A percentile compares a stretch with the other conserved stretches of the same genome.
Conservation (phyloP, 768 basidiomycete species). For the Mycena rebaudengoi region DNA sequence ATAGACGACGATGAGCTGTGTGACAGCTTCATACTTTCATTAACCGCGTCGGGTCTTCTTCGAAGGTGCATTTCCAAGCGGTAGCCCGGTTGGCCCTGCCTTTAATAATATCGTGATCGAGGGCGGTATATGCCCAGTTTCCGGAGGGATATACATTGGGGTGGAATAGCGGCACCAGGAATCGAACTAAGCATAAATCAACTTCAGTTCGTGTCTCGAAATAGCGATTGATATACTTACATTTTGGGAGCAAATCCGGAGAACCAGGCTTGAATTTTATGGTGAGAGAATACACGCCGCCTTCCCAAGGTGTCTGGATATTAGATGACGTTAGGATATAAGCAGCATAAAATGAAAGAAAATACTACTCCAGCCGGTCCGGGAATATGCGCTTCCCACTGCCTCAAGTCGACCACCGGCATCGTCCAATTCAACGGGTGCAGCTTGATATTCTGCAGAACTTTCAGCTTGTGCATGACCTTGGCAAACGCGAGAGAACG, state of each 20-base stretch:
- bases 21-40: not conserved
- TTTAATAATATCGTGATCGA: not conserved
- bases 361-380: not conserved
- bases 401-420: conserved; percentile 12
- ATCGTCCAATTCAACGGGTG: conserved; percentile 13
- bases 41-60: conserved; percentile 5
- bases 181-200: not conserved
- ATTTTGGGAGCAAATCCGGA: not conserved
- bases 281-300: conserved; percentile 5
- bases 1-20: not conserved
- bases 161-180: conserved; percentile 7
- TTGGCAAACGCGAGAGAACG: not conserved
- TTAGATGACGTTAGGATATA: not conserved
- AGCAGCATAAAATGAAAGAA: not conserved
- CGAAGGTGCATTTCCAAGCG: not conserved
- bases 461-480: not conserved
- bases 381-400: conserved; percentile 15
- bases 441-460: conserved; percentile 1
- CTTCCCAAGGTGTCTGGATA: conserved; percentile 10
- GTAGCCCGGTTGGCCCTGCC: too few species aligned
- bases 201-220: not conserved
- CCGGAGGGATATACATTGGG: conserved; percentile 4
- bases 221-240: not conserved
- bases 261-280: not conserved
- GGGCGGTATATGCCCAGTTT: not conserved